These are phyloP conservation scores for Ceratobasidium papillatum DNA, from an alignment of 1,284 basidiomycete species.

Conservation along the genomic window DNA sequence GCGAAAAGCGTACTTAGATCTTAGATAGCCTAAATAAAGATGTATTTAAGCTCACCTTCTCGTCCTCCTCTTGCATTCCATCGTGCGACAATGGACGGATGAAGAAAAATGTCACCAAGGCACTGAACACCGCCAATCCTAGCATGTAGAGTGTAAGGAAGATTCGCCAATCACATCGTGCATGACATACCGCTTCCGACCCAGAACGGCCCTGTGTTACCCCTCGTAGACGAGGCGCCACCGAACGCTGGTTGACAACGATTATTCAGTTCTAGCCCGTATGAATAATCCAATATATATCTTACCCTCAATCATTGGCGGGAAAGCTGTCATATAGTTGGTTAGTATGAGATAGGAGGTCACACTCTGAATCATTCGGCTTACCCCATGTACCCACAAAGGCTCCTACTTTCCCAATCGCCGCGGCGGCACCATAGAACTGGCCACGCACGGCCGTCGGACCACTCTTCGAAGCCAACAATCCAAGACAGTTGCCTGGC, in stretches of 20 bases:
- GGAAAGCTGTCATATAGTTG: conserved; percentile 62
- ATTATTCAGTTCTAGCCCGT: not conserved
- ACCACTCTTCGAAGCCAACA: conserved; percentile 82
- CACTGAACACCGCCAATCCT: conserved; percentile 80
- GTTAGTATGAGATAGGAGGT: conserved; percentile 4
- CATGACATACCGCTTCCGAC: conserved; percentile 66
- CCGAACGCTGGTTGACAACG: conserved; percentile 63
- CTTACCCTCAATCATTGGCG: conserved; percentile 69
- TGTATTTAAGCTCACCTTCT: conserved; percentile 56
- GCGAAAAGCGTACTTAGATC: not conserved
- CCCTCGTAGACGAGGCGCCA: conserved; percentile 58
- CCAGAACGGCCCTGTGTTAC: conserved; percentile 85
- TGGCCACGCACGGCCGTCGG: conserved; percentile 88
- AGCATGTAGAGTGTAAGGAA: conserved; percentile 48
- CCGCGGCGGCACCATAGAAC: conserved; percentile 86
- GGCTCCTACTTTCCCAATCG: conserved; percentile 89
- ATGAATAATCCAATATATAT: conserved; percentile 10
- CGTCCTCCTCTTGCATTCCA: conserved; percentile 82
- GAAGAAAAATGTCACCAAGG: conserved; percentile 75
- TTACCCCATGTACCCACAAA: conserved; percentile 82
- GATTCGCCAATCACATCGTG: not conserved
- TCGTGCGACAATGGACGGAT: conserved; percentile 79
- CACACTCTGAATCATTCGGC: conserved; percentile 47
- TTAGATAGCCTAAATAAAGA: not conserved
- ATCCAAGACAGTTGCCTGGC: conserved; percentile 81